Conservation (phyloP, 2,329 filamentous ascomycete genomes). For the Plectosphaerella sp. region DNA sequence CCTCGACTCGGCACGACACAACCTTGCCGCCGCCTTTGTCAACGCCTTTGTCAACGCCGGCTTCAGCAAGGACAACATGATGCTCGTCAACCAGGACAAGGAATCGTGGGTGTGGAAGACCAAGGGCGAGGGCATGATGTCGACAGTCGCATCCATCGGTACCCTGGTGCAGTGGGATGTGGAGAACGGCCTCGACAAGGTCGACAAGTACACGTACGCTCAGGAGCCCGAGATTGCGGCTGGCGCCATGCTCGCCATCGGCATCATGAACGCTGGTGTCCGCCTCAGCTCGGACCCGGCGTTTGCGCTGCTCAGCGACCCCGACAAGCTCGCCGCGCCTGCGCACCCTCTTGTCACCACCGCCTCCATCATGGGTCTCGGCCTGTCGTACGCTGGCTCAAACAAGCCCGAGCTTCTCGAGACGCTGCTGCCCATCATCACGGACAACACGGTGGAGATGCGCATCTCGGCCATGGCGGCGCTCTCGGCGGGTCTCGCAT, state of each 20-base stretch:
- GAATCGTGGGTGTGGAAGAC: slow-evolving; percentile 98
- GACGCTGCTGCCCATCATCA: slow-evolving; percentile 79
- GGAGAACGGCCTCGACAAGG: slow-evolving; percentile 85
- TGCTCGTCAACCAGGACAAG: slow-evolving; percentile 86
- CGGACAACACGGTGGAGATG: slow-evolving; percentile 82
- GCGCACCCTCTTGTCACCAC: slow-evolving; percentile 75
- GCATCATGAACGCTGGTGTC: slow-evolving; percentile 93
- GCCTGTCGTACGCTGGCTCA: slow-evolving; percentile 89
- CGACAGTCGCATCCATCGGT: slow-evolving; percentile 88
- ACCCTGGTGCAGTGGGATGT: slow-evolving; percentile 92
- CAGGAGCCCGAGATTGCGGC: slow-evolving; percentile 81
- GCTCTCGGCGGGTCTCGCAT: slow-evolving; percentile 82
- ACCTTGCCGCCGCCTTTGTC: slow-evolving; percentile 91
- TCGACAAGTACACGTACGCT: slow-evolving; percentile 89
- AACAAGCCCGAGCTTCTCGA: slow-evolving; percentile 89
- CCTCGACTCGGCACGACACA: slow-evolving; percentile 91
- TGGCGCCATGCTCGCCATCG: slow-evolving; percentile 86
- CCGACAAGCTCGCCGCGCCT: slow-evolving; percentile 62
- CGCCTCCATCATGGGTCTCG: slow-evolving; percentile 91
- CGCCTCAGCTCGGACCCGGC: slow-evolving; percentile 86
- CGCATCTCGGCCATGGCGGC: slow-evolving; percentile 96
- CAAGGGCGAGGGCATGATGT: slow-evolving; percentile 96
- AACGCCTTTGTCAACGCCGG: slow-evolving; percentile 97
- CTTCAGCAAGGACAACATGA: slow-evolving; percentile 95
- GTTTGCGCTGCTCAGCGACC: slow-evolving; percentile 76